Evolutionary conservation across 495 filamentous ascomycete species (phyloP), one percentile per base, ranked within the genome.

Genomic region (Glutinoglossum americanum): DNA sequence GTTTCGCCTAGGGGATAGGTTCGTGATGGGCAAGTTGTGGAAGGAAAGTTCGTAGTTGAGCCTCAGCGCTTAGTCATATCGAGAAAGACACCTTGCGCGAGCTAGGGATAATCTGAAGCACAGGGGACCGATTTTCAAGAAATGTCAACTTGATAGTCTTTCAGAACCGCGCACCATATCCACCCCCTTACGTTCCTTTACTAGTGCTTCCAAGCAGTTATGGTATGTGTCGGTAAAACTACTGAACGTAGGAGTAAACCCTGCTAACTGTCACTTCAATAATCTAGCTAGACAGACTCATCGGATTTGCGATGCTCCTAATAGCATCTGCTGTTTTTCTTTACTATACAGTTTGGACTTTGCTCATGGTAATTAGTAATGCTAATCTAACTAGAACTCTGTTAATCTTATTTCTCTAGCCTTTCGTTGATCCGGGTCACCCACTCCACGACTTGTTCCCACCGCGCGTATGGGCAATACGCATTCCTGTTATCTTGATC

Each of bases 301-400:
- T 94, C 62, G 92, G 93, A 73, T 80, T 93, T 76, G 85, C 82
- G 75, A 99, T 99, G 92, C 86, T 99, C 71, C 80, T 94, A 75
- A 80, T 82, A 75, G 89, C 92, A 67, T 84, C 89, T 62, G 80
- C 83, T 69, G 87, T 99, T 72, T 99, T 99, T 71, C 80, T 94
- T 61, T 99, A 99, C 77, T 99, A 99, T 72, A 93, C 89, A 19
- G 79, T 94, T 64, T 99, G 92, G 92, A 97, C 92, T 3, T 74
- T 99, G 57, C 76, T 96, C 56, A 96, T 99, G 85, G 92, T 95
- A 78, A 59, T 65, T 63, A 44, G 13, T 56, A 32, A 54, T 8
- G 47, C 2, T 11, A 53, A 6, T 13, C 11, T 30, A 3, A 27
- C 5, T 4, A 17, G 28, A 32, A 28, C 19, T 53, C 41, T 45